phyloP scores from a whole-genome alignment of 768 basidiomycete species.

The Lanmaoa pseudosensibilis region DNA sequence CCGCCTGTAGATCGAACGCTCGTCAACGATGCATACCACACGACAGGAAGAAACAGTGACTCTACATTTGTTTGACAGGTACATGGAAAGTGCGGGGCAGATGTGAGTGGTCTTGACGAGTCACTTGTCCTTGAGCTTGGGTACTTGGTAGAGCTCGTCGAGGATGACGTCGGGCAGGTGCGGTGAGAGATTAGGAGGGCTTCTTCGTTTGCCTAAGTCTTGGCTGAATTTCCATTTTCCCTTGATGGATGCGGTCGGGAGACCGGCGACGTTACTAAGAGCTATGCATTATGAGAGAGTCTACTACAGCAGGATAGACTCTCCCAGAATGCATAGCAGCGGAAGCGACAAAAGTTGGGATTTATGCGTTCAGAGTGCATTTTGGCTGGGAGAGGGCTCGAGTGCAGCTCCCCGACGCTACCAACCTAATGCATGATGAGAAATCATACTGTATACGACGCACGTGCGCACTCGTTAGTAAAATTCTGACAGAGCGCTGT shows the following conservation, averaged over 20 bases:
- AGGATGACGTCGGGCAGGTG: slow-evolving; percentile 28
- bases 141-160: slow-evolving; percentile 22
- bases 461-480: too few relatives aligned
- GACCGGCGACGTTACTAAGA: slow-evolving; percentile 20
- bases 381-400: too few relatives aligned
- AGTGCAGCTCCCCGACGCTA: too few relatives aligned
- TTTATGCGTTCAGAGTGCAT: too few relatives aligned
- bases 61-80: slow-evolving; percentile 28
- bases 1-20: slow-evolving; percentile 14
- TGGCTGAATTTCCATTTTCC: slow-evolving; percentile 36
- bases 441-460: too few relatives aligned
- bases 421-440: too few relatives aligned
- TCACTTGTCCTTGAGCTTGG: slow-evolving; percentile 28
- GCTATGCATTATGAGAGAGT: too few relatives aligned
- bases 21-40: not conserved
- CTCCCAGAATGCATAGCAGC: too few relatives aligned
- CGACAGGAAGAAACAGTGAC: fast-evolving
- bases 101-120: slow-evolving; percentile 34
- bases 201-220: slow-evolving; percentile 31
- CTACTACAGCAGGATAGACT: too few relatives aligned
- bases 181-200: slow-evolving; percentile 36
- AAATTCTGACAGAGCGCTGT: too few relatives aligned
- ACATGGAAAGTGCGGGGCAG: slow-evolving; percentile 37
- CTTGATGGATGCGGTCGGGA: slow-evolving; percentile 33
- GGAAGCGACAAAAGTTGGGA: too few relatives aligned